Percentiles rank a stretch among this genome's conserved stretches.
Evolutionary conservation across 2,329 filamentous ascomycete species (phyloP).

Genomic region (Nemania serpens): DNA sequence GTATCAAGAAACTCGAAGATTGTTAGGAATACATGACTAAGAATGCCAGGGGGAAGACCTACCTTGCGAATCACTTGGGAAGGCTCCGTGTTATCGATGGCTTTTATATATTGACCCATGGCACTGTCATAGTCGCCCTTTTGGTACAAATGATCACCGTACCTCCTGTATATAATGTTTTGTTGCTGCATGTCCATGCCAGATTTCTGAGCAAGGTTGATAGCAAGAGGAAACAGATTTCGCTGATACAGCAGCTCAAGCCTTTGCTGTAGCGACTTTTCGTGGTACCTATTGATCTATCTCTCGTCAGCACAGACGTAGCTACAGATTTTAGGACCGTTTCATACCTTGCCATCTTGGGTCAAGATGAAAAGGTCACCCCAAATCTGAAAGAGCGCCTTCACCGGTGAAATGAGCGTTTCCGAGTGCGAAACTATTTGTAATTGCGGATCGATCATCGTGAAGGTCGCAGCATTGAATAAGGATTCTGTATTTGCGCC

Average conservation of each 20-base stretch:
- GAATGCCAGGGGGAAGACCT: slow-evolving; percentile 13
- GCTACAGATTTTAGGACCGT: neutral
- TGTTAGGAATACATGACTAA: slow-evolving; percentile 31
- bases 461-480: slow-evolving; percentile 86
- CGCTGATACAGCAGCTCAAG: slow-evolving; percentile 92
- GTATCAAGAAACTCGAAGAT: slow-evolving; percentile 80
- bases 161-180: slow-evolving; percentile 89
- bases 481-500: slow-evolving; percentile 73
- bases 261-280: slow-evolving; percentile 87
- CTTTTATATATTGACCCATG: slow-evolving; percentile 98
- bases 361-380: slow-evolving; percentile 89
- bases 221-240: slow-evolving; percentile 88
- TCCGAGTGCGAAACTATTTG: slow-evolving; percentile 91
- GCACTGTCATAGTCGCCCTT: slow-evolving; percentile 96
- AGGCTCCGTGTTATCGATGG: slow-evolving; percentile 94
- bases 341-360: slow-evolving; percentile 82
- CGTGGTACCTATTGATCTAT: slow-evolving; percentile 83
- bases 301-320: slow-evolving; percentile 31
- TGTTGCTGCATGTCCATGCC: slow-evolving; percentile 81
- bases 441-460: slow-evolving; percentile 87
- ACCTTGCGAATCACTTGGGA: slow-evolving; percentile 95
- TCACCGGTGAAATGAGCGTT: slow-evolving; percentile 78
- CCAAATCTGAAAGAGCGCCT: slow-evolving; percentile 84
- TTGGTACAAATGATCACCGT: slow-evolving; percentile 92
- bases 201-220: slow-evolving; percentile 89